Evolutionary conservation across 345 rosid species (phyloP).

Genomic region (Brassica cretica): DNA sequence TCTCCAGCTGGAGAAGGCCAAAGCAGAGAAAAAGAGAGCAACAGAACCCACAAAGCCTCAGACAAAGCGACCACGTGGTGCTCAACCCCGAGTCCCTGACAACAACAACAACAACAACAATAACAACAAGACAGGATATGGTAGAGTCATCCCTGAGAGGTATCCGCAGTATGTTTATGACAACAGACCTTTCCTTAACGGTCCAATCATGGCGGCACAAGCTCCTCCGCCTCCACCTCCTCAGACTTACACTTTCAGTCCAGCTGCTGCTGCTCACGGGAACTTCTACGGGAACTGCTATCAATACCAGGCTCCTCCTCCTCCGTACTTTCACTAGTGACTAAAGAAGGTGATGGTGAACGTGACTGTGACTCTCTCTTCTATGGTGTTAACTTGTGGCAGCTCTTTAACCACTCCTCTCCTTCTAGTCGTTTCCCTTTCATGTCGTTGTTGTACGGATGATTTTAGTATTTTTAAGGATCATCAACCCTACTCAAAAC

Average conservation of each 20-base stretch:
- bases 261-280: constrained; percentile 66
- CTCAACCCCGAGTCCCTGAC: constrained; percentile 57
- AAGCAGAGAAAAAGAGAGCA: constrained; percentile 86
- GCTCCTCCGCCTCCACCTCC: constrained; percentile 65
- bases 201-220: constrained; percentile 54
- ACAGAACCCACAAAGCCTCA: constrained; percentile 87
- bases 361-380: constrained; percentile 55
- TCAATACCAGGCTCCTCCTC: constrained; percentile 80
- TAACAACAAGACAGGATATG: constrained; percentile 52
- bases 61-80: constrained; percentile 88
- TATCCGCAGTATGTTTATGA: constrained; percentile 80
- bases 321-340: constrained; percentile 63
- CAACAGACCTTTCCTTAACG: constrained; percentile 68
- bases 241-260: constrained; percentile 69
- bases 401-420: constrained; percentile 33
- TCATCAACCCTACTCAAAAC: constrained; percentile 42
- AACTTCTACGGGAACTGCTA: constrained; percentile 92
- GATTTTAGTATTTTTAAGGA: constrained; percentile 58
- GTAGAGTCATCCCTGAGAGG: constrained; percentile 66
- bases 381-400: constrained; percentile 41
- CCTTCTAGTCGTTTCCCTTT: constrained; percentile 24
- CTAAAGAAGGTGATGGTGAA: constrained; percentile 29
- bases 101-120: constrained; percentile 32
- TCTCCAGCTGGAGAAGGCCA: constrained; percentile 85
- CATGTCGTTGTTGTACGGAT: constrained; percentile 59